phyloP scores from a whole-genome alignment of 1,139 yeast genomes.

The Scheffersomyces insectosa region DNA sequence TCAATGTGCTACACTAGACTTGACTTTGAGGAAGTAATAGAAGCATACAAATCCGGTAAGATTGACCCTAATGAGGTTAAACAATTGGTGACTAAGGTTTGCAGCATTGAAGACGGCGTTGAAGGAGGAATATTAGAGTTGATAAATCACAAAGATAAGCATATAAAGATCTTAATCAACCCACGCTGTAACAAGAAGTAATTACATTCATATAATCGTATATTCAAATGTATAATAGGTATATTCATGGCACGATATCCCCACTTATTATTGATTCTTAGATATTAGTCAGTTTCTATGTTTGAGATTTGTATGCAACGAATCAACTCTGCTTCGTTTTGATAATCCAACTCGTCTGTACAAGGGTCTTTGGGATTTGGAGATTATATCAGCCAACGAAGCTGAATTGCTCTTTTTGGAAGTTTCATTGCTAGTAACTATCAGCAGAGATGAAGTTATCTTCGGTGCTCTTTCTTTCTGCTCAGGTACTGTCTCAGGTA shows the following conservation, averaged over 20 bases:
- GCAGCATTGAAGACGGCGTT: constrained; percentile 42
- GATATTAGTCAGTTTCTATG: constrained; percentile 1
- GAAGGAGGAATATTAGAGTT: constrained; percentile 46
- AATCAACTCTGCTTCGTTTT: constrained; percentile 27
- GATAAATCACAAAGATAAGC: constrained; percentile 42
- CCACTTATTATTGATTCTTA: constrained; percentile 1
- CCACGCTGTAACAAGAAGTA: constrained; percentile 18
- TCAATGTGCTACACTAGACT: constrained; percentile 48
- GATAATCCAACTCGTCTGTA: constrained; percentile 34
- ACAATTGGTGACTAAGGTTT: constrained; percentile 43
- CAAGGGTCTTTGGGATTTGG: background rate
- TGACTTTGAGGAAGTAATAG: constrained; percentile 51
- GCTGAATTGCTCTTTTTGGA: too few species aligned
- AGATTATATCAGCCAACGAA: background rate
- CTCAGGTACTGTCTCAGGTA: too few species aligned
- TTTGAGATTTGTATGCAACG: constrained; percentile 27
- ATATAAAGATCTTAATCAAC: constrained; percentile 46
- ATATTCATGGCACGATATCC: background rate
- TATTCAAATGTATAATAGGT: background rate
- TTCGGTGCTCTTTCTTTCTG: too few species aligned
- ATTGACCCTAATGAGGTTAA: constrained; percentile 39
- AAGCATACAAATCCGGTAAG: constrained; percentile 40
- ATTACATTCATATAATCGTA: background rate
- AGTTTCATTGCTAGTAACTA: too few species aligned
- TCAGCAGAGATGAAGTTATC: too few species aligned